Evolutionary conservation across 495 filamentous ascomycete genomes (phyloP).

Genomic region (Baudoinia panamericana): DNA sequence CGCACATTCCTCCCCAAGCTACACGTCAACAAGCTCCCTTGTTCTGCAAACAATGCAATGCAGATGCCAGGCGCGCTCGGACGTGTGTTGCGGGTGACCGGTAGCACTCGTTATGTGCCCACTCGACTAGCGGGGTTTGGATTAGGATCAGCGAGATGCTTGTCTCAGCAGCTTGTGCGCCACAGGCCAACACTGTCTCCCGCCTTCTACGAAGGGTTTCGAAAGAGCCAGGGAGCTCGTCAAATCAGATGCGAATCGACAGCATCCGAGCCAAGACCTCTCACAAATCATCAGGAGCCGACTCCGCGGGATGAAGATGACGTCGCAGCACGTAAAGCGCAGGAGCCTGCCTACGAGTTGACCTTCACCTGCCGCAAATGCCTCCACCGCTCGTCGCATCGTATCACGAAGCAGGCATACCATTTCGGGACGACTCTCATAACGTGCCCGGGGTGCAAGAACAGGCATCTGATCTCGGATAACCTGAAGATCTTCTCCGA

Average conservation of each 20-base stretch:
- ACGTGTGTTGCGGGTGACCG: no score
- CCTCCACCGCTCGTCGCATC: constrained; percentile 56
- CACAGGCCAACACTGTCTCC: no score
- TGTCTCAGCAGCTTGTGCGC: not conserved
- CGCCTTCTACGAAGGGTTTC: not conserved
- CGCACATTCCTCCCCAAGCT: no score
- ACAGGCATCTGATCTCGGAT: constrained; percentile 82
- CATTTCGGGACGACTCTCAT: constrained; percentile 80
- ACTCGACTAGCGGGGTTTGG: no score
- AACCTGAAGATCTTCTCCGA: constrained; percentile 71
- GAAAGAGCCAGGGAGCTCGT: not conserved
- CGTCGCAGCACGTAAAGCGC: constrained; percentile 14
- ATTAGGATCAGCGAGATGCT: no score
- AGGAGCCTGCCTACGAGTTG: constrained; percentile 64
- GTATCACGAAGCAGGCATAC: constrained; percentile 82
- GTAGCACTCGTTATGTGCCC: no score
- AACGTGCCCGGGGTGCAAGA: constrained; percentile 68
- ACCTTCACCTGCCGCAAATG: constrained; percentile 86
- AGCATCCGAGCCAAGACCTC: constrained; percentile 1
- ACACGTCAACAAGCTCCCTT: no score
- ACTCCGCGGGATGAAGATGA: constrained; percentile 1
- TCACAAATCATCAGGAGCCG: constrained; percentile 5
- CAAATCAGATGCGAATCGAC: constrained; percentile 9
- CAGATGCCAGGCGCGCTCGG: no score
- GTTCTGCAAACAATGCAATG: no score